Evolutionary conservation across 2,329 filamentous ascomycete species (phyloP), one percentile per base, ranked within the genome.

Genomic region (Bipolaris cookei): DNA sequence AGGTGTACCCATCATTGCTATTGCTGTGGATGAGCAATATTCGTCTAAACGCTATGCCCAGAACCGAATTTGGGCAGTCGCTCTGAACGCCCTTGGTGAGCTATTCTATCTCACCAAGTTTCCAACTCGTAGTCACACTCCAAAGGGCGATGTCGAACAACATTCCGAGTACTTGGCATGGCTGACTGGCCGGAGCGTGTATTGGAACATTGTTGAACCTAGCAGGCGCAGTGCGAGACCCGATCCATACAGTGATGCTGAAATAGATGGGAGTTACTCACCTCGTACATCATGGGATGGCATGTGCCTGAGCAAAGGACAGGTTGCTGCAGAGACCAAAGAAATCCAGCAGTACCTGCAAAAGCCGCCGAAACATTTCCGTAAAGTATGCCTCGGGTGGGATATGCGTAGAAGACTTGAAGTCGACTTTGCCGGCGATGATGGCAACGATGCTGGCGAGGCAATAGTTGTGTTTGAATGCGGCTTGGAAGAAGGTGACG

Each of bases 41-140:
- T 93, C 84, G 46, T 76, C 83, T 23, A 88, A 87, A 65, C 88
- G 93, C 28, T 88, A 88, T 71, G 80, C 84, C 3, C 81, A 88
- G 47, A 85, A 86, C 11, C 88, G 93, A 25, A 85, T 95, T 11
- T 98, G 92, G 92, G 92, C 91, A n/a, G 89, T 94, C 39, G 91
- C 87, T n/a, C 78, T 99, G 50, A 99, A 99, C 73, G 94, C 95
- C 0, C 81, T 99, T 7, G 95, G 95, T 1, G 95, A 99, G 74
- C 81, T 97, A 0, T 98, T 89, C 75, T 97, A 94, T 66, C 81
- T 98, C 1, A 89, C 85, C 1, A 87, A 91, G 46, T 82, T 88
- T 6, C 92, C 91, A 0, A 82, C 76, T 23, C 81, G 82, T 34
- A 79, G 83, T 18, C 80, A 84, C 6, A 66, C 80, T 4, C 79